Evolutionary conservation across 225 moss, liverwort and hornwort species (phyloP).

Genomic region (Thuidium tamariscinum): DNA sequence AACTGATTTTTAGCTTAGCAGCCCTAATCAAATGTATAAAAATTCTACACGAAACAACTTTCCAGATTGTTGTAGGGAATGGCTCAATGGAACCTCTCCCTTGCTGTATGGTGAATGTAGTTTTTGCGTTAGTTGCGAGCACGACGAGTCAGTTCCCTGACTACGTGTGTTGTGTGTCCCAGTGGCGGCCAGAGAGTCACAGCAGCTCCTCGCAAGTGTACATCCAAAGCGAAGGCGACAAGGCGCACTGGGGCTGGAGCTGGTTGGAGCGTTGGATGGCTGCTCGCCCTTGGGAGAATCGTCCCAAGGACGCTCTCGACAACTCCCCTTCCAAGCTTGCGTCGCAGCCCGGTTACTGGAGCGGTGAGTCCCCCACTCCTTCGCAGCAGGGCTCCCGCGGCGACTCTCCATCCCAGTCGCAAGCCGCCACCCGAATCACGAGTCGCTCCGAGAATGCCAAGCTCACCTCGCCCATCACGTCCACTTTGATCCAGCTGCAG

Average conservation of each 20-base stretch:
- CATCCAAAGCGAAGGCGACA: constrained; percentile 62
- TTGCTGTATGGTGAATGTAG: too few species aligned
- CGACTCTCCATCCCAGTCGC: constrained; percentile 28
- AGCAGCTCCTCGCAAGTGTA: constrained; percentile 58
- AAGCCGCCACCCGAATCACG: not conserved
- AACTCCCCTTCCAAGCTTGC: not conserved
- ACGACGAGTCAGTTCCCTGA: not conserved
- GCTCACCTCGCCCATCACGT: constrained; percentile 40
- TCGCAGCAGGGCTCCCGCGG: constrained; percentile 3
- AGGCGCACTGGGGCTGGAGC: constrained; percentile 97
- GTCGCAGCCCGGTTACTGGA: constrained; percentile 3
- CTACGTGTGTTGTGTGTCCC: not conserved
- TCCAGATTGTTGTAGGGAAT: not conserved
- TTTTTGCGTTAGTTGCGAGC: not conserved
- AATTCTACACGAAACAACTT: not conserved
- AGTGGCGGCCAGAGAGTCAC: constrained; percentile 76
- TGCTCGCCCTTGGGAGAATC: constrained; percentile 89
- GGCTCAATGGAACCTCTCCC: not conserved
- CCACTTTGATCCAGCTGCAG: constrained; percentile 35
- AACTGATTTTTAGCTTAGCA: not conserved
- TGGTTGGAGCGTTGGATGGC: constrained; percentile 99
- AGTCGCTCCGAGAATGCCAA: constrained; percentile 3
- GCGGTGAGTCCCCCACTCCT: constrained; percentile 17
- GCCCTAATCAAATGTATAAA: too few species aligned
- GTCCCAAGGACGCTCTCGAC: constrained; percentile 13